Percentiles rank a stretch among this genome's conserved stretches.
These are phyloP conservation scores for Grosmannia clavigera DNA, from an alignment of 2,329 filamentous ascomycete genomes.

Conservation along the genomic window DNA sequence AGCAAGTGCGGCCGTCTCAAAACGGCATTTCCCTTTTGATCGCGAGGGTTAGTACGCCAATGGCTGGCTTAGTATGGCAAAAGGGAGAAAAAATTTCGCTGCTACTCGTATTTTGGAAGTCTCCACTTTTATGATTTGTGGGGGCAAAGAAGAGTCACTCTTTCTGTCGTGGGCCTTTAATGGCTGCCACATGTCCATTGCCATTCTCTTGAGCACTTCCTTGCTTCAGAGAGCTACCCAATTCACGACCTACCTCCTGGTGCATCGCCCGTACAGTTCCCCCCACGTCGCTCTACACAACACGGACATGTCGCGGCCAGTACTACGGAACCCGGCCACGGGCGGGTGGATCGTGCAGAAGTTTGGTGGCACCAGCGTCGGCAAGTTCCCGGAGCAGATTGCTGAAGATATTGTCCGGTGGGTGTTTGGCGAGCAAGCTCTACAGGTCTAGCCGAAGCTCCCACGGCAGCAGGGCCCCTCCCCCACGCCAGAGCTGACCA, in stretches of 20 bases:
- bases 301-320: constrained; percentile 7
- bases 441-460: too few species aligned
- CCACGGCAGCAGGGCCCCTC: too few species aligned
- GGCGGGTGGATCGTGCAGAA: constrained; percentile 44
- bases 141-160: not conserved
- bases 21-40: not conserved
- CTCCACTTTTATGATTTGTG: not conserved
- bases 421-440: not conserved
- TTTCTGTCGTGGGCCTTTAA: not conserved
- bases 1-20: not conserved
- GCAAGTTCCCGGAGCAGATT: constrained; percentile 38
- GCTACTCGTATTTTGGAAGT: not conserved
- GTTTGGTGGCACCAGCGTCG: constrained; percentile 47
- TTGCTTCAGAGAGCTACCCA: not conserved
- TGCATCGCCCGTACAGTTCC: not conserved
- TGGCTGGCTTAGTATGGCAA: not conserved
- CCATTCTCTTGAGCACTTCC: not conserved
- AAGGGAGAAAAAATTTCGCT: not conserved
- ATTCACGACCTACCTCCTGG: not conserved
- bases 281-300: not conserved
- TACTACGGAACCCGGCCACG: constrained; percentile 6
- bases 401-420: constrained; percentile 14
- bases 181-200: not conserved
- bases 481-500: not conserved
- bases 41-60: not conserved